These are phyloP conservation scores for Fusarium sarcochroum DNA, from an alignment of 2,329 filamentous ascomycete species.

Conservation along the genomic window DNA sequence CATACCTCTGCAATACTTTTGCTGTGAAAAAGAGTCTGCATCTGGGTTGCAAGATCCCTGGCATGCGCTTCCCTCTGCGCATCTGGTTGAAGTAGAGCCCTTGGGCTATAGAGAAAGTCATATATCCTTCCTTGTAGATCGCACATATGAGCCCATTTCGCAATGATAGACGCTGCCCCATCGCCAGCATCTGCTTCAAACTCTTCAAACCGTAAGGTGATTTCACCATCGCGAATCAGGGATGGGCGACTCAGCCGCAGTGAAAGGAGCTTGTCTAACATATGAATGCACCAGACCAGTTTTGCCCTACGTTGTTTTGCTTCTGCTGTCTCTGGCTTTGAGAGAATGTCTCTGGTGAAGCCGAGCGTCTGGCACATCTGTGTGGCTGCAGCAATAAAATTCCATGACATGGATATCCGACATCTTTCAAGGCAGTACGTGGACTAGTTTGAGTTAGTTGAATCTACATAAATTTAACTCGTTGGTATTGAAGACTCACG, in stretches of 20 bases:
- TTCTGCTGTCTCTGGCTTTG: slow-evolving; percentile 3
- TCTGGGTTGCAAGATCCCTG: not conserved
- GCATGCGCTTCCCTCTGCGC: not conserved
- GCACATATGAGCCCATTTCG: not conserved
- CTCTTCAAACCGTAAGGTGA: slow-evolving; percentile 1
- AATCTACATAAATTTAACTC: rapidly evolving
- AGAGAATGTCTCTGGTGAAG: slow-evolving; percentile 1
- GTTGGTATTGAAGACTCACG: not conserved
- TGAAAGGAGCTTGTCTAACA: slow-evolving; percentile 18
- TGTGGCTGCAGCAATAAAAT: not conserved
- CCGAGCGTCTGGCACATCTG: slow-evolving; percentile 16
- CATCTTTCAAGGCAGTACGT: slow-evolving; percentile 3
- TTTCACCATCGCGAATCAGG: slow-evolving; percentile 7
- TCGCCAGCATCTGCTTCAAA: not conserved
- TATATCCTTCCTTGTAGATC: not conserved
- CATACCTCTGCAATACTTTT: slow-evolving; percentile 1
- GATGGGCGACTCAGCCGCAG: slow-evolving; percentile 6
- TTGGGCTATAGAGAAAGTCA: slow-evolving; percentile 5
- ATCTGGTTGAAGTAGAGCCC: not conserved
- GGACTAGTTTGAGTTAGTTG: not conserved
- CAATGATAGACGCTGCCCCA: not conserved
- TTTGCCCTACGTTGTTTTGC: not conserved
- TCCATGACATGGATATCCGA: slow-evolving; percentile 12
- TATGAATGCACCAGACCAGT: not conserved
- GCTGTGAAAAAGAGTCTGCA: not conserved